Conservation (phyloP, 2,329 filamentous ascomycete species). For the Hyphodiscus sp. region DNA sequence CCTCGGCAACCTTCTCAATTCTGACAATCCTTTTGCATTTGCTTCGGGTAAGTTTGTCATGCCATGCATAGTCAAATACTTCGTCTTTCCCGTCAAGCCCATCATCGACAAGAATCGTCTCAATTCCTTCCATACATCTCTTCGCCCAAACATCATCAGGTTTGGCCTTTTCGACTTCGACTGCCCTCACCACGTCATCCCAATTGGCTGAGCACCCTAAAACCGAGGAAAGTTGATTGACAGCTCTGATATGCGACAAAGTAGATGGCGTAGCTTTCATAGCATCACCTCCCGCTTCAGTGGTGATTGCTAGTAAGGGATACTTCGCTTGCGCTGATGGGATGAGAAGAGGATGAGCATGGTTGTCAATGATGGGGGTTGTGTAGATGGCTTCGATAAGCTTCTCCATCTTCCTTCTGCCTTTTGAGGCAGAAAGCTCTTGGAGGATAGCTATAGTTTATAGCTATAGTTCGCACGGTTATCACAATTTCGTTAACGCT, state of each 20-base stretch:
- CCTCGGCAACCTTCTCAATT: conserved; percentile 66
- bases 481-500: no score
- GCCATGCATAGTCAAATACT: conserved; percentile 55
- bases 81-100: conserved; percentile 52
- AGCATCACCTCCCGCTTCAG: conserved; percentile 66
- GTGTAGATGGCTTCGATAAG: conserved; percentile 37
- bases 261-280: conserved; percentile 54
- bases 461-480: no score
- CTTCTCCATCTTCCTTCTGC: conserved; percentile 19
- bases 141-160: conserved; percentile 48
- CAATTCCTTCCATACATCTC: conserved; percentile 64
- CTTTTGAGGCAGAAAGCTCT: no score
- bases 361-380: conserved; percentile 66
- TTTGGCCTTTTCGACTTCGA: conserved; percentile 21
- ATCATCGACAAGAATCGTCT: conserved; percentile 73
- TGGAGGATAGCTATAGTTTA: no score
- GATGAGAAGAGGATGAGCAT: conserved; percentile 63
- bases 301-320: conserved; percentile 54
- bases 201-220: conserved; percentile 61
- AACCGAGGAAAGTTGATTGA: conserved; percentile 58
- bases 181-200: conserved; percentile 37
- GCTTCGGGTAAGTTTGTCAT: conserved; percentile 57
- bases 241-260: conserved; percentile 63
- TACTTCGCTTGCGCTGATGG: conserved; percentile 40
- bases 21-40: conserved; percentile 68